A percentile compares a stretch with the other conserved stretches of the same genome.
Evolutionary conservation across 2,329 filamentous ascomycete genomes (phyloP).

Genomic region (Periconia sp.): DNA sequence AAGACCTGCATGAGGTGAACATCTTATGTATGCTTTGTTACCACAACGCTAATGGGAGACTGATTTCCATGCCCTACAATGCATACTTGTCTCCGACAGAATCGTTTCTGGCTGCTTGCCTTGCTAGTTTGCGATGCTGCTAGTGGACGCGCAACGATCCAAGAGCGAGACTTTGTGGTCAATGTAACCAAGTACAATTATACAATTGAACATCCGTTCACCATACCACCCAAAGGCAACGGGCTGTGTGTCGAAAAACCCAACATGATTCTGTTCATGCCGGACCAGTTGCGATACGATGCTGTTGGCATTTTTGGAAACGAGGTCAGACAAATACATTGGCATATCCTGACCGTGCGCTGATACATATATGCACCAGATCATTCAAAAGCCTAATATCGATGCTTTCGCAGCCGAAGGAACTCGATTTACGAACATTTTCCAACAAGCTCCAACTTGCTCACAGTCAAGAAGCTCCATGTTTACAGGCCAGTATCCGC

Average conservation of each 20-base stretch:
- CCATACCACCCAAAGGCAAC: not conserved
- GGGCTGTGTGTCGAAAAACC: not conserved
- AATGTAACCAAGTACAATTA: not conserved
- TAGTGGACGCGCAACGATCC: not conserved
- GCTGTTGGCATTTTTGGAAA: conserved; percentile 30
- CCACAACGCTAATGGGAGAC: too few relatives aligned
- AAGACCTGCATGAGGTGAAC: too few relatives aligned
- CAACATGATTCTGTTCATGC: conserved; percentile 52
- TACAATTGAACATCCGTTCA: not conserved
- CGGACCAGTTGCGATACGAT: conserved; percentile 52
- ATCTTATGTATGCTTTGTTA: too few relatives aligned
- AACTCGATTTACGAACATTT: conserved; percentile 51
- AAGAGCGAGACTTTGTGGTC: not conserved
- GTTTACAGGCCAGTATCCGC: conserved; percentile 52
- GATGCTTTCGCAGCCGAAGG: conserved; percentile 44
- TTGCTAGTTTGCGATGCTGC: too few relatives aligned
- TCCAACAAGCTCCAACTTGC: conserved; percentile 51
- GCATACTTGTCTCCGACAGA: too few relatives aligned
- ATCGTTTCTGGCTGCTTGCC: too few relatives aligned
- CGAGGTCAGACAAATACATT: too few relatives aligned
- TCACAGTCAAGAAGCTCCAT: conserved; percentile 52
- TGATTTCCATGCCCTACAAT: too few relatives aligned
- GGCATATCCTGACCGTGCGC: too few relatives aligned
- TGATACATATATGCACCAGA: conserved; percentile 23
- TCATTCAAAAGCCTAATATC: conserved; percentile 46